Evolutionary conservation across 2,329 filamentous ascomycete genomes (phyloP), one percentile per base, ranked within the genome.

Genomic region (Pyrenophora seminiperda): DNA sequence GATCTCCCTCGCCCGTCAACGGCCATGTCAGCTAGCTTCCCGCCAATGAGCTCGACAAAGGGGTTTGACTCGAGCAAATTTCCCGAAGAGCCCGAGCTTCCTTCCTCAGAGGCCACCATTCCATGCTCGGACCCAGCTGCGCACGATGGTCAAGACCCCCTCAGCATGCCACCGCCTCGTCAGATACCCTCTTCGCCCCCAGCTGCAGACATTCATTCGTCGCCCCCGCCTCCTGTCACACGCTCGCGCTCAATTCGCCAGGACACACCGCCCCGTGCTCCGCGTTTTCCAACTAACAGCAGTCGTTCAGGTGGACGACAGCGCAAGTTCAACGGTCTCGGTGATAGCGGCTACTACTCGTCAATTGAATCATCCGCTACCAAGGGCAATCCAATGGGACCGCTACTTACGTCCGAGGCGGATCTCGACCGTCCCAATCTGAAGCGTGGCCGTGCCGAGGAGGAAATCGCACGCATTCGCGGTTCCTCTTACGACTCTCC

Each of bases 311-410:
- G 84, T 42, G 83, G 85, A 31, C 86, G 87, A 59, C 90, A 90
- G 75, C 87, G 89, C 59, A 93, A 91, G 72, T 84, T 89, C 64
- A 83, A 83, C 22, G 87, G 88, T 10, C 87, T 95, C 78, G 90
- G 89, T 66, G 94, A 99, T 73, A 97, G 93, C 70, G 94, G 94
- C 32, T 99, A 97, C 74, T 96, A 96, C 70, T 97, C 94, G 1
- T 97, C 92, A 0, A 81, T 97, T 14, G 92, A 97, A 63, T 97
- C 94, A 2, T 97, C 94, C 0, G 91, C 83, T 11, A 83, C 90
- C 70, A 84, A 93, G 51, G 86, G 88, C 39, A 85, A 86, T 56
- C 82, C 84, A 58, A 79, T 83, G 53, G 77, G 77, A 13, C 79
- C 84, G 48, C 79, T 90, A 14, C 80, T 91, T 34, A 90, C 87